Conservation (phyloP, 352 stramenopile species). For the Saprolegnia diclina region DNA sequence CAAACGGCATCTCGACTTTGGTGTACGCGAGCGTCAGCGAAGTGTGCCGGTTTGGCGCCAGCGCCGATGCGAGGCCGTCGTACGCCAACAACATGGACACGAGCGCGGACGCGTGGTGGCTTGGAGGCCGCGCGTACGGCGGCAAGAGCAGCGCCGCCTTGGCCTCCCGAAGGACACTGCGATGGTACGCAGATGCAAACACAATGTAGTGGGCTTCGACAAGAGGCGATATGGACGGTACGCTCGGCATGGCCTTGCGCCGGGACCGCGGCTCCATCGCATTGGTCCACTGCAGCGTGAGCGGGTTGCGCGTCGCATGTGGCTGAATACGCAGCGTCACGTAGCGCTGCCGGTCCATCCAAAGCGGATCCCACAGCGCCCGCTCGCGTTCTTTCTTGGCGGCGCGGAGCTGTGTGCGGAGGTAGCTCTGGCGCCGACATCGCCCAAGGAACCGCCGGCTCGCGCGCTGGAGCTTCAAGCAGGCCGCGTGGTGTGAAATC, state of each 20-base stretch:
- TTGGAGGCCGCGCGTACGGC: slow-evolving; percentile 39
- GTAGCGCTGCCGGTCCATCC: slow-evolving; percentile 20
- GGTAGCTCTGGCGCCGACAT: neutral
- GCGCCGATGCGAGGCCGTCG: slow-evolving; percentile 31
- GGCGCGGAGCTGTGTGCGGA: neutral
- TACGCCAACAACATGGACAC: slow-evolving; percentile 42
- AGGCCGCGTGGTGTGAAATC: neutral
- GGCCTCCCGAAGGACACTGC: slow-evolving; percentile 45
- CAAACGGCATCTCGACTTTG: slow-evolving; percentile 51
- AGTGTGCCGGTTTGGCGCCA: slow-evolving; percentile 28
- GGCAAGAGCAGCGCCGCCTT: slow-evolving; percentile 50
- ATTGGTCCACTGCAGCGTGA: neutral
- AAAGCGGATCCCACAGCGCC: slow-evolving; percentile 19
- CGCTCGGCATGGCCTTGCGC: neutral
- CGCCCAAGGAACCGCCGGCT: slow-evolving; percentile 10
- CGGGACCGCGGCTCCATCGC: neutral
- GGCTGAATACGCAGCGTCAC: slow-evolving; percentile 9
- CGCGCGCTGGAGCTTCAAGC: neutral
- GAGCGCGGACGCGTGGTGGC: slow-evolving; percentile 44
- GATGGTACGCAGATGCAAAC: slow-evolving; percentile 42
- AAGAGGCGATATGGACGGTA: neutral
- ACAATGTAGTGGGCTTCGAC: neutral
- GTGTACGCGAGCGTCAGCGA: slow-evolving; percentile 42
- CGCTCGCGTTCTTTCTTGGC: slow-evolving; percentile 19
- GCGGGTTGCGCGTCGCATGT: neutral